Evolutionary conservation across 2,329 filamentous ascomycete species (phyloP), one percentile per base, ranked within the genome.

Genomic region (Botrytis pseudocinerea): DNA sequence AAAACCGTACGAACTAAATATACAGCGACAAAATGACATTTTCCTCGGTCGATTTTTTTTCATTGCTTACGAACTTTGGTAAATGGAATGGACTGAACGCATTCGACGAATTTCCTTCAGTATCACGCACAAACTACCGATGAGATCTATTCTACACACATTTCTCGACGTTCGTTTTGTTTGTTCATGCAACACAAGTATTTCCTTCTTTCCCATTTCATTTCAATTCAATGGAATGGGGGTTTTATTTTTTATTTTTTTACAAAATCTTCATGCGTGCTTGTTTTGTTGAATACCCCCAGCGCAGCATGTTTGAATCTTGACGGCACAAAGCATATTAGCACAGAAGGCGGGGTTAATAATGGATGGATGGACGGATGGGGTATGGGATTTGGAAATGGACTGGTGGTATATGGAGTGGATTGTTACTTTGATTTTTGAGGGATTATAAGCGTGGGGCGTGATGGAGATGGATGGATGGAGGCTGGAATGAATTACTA

Each of bases 231-330:
- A 68, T 57, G 65, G 48, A 57, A 57, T 57, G 51, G n/a, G n/a
- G n/a, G n/a, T 57, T 57, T 57, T 40, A 51, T 16, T 54, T 57
- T 14, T 57, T 57, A 2, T 32, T 57, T 40, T 65, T 16, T 51
- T 57, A 42, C 65, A 72, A 54, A 68, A 72, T 44, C 32, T 59
- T 72, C 70, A 68, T 65, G 46, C 70, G 65, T 72, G 46, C 70
- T 72, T 72, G 70, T 72, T 72, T 72, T 72, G 70, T 72, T 72
- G 70, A 72, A 72, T 68, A 72, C 70, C 70, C 70, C 62, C 70
- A 66, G 62, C 70, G 70, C 70, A 72, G 70, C 70, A 72, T 72
- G 70, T 57, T 66, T 65, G 70, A 72, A 68, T 72, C 54, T 72
- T 72, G 70, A 48, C 46, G 66, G 70, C 62, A 72, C 62, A 72